Base-by-base conservation (phyloP, 2,329 filamentous ascomycete genomes). In the Pestalotiopsis fici region DNA sequence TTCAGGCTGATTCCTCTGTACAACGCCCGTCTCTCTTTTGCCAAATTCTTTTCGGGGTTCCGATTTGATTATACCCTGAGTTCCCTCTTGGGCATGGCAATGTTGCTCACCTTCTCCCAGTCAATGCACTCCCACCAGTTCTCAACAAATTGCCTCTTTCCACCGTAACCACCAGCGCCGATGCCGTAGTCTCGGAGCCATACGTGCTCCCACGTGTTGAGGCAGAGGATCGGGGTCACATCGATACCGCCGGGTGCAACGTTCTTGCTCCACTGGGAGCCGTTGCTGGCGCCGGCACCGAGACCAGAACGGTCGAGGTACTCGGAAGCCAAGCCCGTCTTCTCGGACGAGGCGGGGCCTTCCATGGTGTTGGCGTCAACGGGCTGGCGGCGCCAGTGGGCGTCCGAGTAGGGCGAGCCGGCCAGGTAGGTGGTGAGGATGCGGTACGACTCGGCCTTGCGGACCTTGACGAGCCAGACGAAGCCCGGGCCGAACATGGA, bases 401-500 rank as follows among this genome's bases (percentile, higher is more conserved):
- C 95, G 69, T 89, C 90, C 3, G 93, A 88, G 80, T 95, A 96
- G 4, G 96, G 96, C 7, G 92, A 93, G 67, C 96, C 96, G 67
- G 95, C 95, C 69, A 95, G 89, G 84, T 98, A 99, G 67, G 96
- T 99, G 74, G 90, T 87, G 67, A 99, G 86, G 76, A 99, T 87
- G 75, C 90, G 89, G 82, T 85, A 86, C 37, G 83, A 80, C 23
- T 68, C 69, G 27, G 83, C 76, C 68, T 79, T 76, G 65, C 76
- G 80, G 73, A 74, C 78, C 80, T 89, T 88, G 75, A 98, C 93
- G 69, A 99, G 90, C 96, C 96, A 99, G 77, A 98, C 92, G 82
- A 97, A 98, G 71, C 96, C 96, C 0, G 95, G 95, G 65, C 95
- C 96, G 83, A 99, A 98, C 94, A 98, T 98, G 82, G 90, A 88